Evolutionary conservation across 164 flowering plant genomes (phyloP), one percentile per base, ranked within the genome.

Genomic region (Buxus sempervirens): DNA sequence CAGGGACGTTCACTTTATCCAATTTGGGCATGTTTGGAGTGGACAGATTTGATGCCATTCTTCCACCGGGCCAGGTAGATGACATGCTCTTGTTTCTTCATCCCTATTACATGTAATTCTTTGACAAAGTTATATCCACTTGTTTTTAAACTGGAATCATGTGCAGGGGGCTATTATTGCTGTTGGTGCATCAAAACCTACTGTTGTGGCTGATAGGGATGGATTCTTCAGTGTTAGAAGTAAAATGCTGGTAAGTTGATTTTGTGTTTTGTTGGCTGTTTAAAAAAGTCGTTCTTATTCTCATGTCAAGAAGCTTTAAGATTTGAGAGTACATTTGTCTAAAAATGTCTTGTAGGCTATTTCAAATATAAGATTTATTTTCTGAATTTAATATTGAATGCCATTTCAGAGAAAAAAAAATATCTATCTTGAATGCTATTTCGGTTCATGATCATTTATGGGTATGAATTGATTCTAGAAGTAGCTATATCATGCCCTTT

Each of bases 11-110:
- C 77, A 94, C 98, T 53, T 72, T 91, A 12, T 94, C 98, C 72
- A 94, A 94, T 79, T 79, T 94, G 82, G 98, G 97, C 60, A 94
- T 94, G 98, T 94, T 94, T 82, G 97, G 98, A 75, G 98, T 94
- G 66, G 98, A 91, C 75, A 86, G 91, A 67, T 93, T 93, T 79
- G 98, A 93, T 84, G 98, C 98, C 22, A 91, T 93, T 73, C 97
- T 94, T 74, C 98, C 98, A 53, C 97, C 98, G 16, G 98, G 98
- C 79, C 98, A 93, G 85, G 98, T 89, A 62, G 74, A 82, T 70
- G 27, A 67, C 57, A 21, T 27, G 26, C 20, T 25, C 42, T 19
- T 56, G 21, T 58, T 7, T 14, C 67, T 55, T 53, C 41, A 49
- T 49, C 24, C 66, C 45, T 10, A 64, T 63, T 28, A 24, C 7